Evolutionary conservation across 768 basidiomycete species (phyloP), one percentile per base, ranked within the genome.

Genomic region (Lepiota venenata): DNA sequence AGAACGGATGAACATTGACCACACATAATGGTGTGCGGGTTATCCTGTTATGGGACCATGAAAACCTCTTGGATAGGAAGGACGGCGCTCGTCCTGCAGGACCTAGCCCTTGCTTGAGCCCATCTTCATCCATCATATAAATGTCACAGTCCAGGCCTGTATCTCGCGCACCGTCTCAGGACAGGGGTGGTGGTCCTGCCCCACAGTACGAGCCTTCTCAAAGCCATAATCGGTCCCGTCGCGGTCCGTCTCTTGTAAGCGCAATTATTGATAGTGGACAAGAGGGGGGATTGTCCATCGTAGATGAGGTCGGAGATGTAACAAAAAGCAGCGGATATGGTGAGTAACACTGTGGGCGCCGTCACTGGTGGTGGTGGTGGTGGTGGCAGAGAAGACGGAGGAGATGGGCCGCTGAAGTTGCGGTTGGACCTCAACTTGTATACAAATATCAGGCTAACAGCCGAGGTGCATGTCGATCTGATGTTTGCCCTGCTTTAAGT

Each of bases 371-470:
- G n/a, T n/a, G n/a, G 56, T 20, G 58, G 56, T n/a, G 56, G 32
- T 4, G 32, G 32, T 4, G 32, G 55, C 3, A 52, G 47, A 7
- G 50, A 40, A 6, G 56, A 8, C 3, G 32, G 57, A 11, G 53
- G 46, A 1, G 58, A 60, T 25, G 60, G 57, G 15, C 58, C 63
- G 29, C 25, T 55, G 38, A 67, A 68, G 50, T 51, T 72, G 4
- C 52, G 69, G 18, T 53, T 70, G 47, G 68, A 70, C 47, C 55
- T 72, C 35, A 70, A 72, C 44, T 47, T 72, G 52, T 66, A 71
- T 47, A 67, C 69, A 41, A 66, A 69, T 25, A 64, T 71, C 37
- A 60, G 66, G 44, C 58, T 72, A 53, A 70, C 67, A 49, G 71
- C 70, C 27, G 59, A 64, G 47, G 62, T 70, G 14, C 65, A 70